phyloP scores from a whole-genome alignment of 2,329 filamentous ascomycete genomes.

The Emergomyces africanus region DNA sequence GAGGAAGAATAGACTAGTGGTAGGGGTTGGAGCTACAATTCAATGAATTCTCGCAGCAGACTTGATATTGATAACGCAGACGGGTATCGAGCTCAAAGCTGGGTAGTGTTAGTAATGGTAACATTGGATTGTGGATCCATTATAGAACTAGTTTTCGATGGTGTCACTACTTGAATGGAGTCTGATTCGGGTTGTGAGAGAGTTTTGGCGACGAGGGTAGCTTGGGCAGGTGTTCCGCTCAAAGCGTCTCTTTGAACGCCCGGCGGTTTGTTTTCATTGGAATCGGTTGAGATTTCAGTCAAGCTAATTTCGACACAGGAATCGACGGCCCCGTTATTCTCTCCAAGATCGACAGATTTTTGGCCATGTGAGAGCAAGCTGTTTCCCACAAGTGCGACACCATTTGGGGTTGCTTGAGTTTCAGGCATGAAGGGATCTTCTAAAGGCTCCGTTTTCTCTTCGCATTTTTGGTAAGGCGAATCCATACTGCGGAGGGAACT shows the following conservation, averaged over 20 bases:
- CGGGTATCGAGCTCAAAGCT: not conserved
- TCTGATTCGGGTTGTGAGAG: not conserved
- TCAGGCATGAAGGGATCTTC: not conserved
- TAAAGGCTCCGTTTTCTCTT: not conserved
- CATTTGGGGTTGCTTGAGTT: not conserved
- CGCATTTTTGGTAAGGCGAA: not conserved
- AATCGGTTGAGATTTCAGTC: not conserved
- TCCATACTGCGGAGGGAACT: not conserved
- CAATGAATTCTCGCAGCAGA: not conserved
- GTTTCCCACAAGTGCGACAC: not conserved
- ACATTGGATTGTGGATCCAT: constrained; percentile 8
- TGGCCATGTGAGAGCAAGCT: not conserved
- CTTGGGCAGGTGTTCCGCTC: not conserved
- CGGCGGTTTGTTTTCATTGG: not conserved
- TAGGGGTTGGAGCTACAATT: not conserved
- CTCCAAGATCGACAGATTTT: not conserved
- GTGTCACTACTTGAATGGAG: not conserved
- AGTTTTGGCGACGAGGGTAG: not conserved
- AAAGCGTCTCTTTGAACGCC: not conserved
- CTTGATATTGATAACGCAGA: not conserved
- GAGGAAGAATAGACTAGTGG: not conserved
- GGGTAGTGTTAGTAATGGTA: not conserved
- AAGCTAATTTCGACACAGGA: not conserved
- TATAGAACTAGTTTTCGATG: not conserved
- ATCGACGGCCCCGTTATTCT: not conserved